Base-by-base conservation (phyloP, 176 grass and related monocot species). In the Juncus inflexus region DNA sequence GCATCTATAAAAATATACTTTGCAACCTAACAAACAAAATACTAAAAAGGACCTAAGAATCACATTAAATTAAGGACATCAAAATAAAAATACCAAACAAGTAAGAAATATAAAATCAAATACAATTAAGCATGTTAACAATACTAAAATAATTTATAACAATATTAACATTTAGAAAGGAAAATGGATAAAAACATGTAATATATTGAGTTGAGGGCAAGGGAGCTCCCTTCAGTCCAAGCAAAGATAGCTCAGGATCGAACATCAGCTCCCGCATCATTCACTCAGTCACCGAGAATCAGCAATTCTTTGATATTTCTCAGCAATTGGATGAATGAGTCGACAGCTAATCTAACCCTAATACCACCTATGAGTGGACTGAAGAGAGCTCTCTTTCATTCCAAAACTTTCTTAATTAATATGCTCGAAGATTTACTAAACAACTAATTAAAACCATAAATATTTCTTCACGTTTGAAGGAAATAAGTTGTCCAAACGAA, bases 141-240 rank as follows among this genome's bases (percentile, higher is more conserved):
- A n/a, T n/a, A n/a, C n/a, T n/a, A n/a, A n/a, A n/a, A n/a, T n/a
- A n/a, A n/a, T n/a, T n/a, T n/a, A n/a, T n/a, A n/a, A n/a, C n/a
- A n/a, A n/a, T n/a, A n/a, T n/a, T n/a, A n/a, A n/a, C n/a, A n/a
- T n/a, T n/a, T n/a, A n/a, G n/a, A n/a, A n/a, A n/a, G n/a, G n/a
- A n/a, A n/a, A n/a, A n/a, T 28, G 19, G 19, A 47, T 47, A 47
- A 47, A 63, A 63, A 63, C n/a, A 1, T 28, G 19, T 28, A 11
- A 62, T 14, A 50, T 9, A 74, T 74, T 43, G 55, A 13, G 57
- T 53, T 35, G 52, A 47, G 13, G n/a, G 55, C 15, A 81, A 76
- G 79, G 79, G 79, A 81, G 79, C 79, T 81, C 79, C 79, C 79
- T 81, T 81, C 79, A 81, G 79, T 81, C 79, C 79, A 81, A 81